phyloP scores from a whole-genome alignment of 306 rosid genomes.

The Astragalus glycyphyllos region DNA sequence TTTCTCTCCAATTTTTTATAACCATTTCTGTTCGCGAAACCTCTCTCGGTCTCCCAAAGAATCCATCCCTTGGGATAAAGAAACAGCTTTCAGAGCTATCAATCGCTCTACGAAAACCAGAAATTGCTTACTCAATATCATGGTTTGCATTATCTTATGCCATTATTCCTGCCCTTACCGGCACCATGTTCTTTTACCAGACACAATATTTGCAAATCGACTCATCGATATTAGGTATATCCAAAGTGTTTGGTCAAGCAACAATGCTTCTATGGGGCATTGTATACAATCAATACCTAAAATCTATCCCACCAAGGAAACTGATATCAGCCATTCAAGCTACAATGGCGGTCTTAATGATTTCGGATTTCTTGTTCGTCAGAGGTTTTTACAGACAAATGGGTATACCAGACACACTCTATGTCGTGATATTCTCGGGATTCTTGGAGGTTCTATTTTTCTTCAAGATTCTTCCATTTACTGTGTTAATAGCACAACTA shows the following conservation, averaged over 20 bases:
- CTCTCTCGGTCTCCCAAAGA: conserved; percentile 72
- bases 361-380: conserved; percentile 85
- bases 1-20: conserved; percentile 68
- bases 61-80: conserved; percentile 58
- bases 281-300: conserved; percentile 63
- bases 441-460: conserved; percentile 74
- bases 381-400: conserved; percentile 64
- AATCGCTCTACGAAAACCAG: conserved; percentile 66
- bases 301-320: conserved; percentile 70
- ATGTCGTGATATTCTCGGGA: conserved; percentile 81
- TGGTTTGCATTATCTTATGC: conserved; percentile 95
- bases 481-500: conserved; percentile 67
- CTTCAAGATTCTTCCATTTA: conserved; percentile 85
- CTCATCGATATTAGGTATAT: conserved; percentile 72
- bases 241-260: conserved; percentile 91
- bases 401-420: conserved; percentile 72
- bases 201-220: conserved; percentile 70
- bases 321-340: conserved; percentile 73
- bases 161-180: conserved; percentile 75
- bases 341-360: conserved; percentile 70
- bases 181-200: conserved; percentile 97
- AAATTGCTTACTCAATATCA: conserved; percentile 66
- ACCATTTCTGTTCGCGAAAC: conserved; percentile 62
- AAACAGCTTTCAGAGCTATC: conserved; percentile 69
- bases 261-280: conserved; percentile 86